Base-by-base conservation (phyloP, 352 stramenopile genomes). In the Achlya hypogyna region DNA sequence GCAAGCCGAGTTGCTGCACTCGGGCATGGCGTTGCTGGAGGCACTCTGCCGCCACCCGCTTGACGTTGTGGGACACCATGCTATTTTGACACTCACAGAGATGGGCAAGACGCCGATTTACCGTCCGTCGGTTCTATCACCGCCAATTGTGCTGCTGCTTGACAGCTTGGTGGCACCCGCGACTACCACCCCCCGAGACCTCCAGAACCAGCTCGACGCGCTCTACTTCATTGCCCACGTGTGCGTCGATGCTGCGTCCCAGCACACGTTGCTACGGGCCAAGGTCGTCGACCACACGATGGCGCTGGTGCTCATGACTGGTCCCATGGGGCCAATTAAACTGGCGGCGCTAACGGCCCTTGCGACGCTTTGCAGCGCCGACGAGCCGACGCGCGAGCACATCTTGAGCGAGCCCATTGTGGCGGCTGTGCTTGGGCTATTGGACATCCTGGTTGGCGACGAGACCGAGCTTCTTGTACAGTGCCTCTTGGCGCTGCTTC, bases 371-470 rank as follows among this genome's bases (percentile, higher is more conserved):
- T 67, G 60, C 35, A 45, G 38, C 34, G 27, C n/a, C 25, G 60
- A 67, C 34, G n/a, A 32, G 16, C 29, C 42, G 20, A 67, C 60
- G 12, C 60, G 60, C 22, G 43, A 67, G 2, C 60, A 67, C 35
- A 53, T 67, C 10, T 23, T 67, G 0, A 53, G 28, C 9, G 60
- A 60, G 10, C 9, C 60, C 3, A 25, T 67, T 28, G 51, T 58
- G 0, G 60, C 43, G 18, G 60, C 60, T 2, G 60, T 67, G 9
- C 42, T 67, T 14, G 5, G 29, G 42, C 23, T 51, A 5, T 47
- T 67, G 29, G 60, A 67, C 23, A 10, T 10, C 20, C 16, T 22
- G 18, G 28, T 28, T 23, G 45, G 31, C 42, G 32, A 38, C 35
- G n/a, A 63, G 32, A 22, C 42, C 2, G 60, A 54, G 51, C 20